Evolutionary conservation across 2,329 filamentous ascomycete species (phyloP), one percentile per base, ranked within the genome.

Genomic region (Penicillium sp.): DNA sequence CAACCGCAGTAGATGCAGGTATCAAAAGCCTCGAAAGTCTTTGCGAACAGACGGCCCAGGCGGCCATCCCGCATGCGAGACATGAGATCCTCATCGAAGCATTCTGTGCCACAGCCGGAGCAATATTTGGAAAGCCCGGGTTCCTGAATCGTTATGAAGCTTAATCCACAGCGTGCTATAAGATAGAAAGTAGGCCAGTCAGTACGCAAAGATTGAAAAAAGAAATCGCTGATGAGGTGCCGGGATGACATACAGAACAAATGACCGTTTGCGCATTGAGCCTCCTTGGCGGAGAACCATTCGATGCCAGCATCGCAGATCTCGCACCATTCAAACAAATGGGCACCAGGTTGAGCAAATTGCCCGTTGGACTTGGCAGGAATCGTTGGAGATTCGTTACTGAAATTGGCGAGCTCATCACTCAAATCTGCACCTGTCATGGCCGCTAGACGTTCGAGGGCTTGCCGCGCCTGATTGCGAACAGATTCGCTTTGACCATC

Each of bases 41-140:
- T 46, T 15, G 46, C 46, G 34, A 53, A 63, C 13, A 51, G 41
- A 2, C 34, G 31, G 16, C 54, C 43, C n/a, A 58, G 26, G 9
- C 48, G 50, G 9, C 35, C 30, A 13, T 41, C 51, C n/a, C 45
- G 36, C 3, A 37, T 20, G 23, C 35, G 16, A 38, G 48, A 42
- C 7, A 69, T 36, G 7, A 55, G 49, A 21, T 73, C 69, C 33
- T 75, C 71, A 30, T 68, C 69, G 6, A 78, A 49, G 48, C 70
- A 76, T 30, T 73, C 70, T 17, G 60, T 70, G 9, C 57, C 67
- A 50, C 78, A 81, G n/a, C 71, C 60, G 13, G 70, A 70, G 54
- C 78, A 81, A 34, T 66, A 68, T 50, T 78, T 79, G 9, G 75
- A 74, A 2, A 73, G 64, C 2, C 70, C 70, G 2, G 77, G 76